phyloP scores from a whole-genome alignment of 164 flowering plant genomes.

The Annona squamosa region DNA sequence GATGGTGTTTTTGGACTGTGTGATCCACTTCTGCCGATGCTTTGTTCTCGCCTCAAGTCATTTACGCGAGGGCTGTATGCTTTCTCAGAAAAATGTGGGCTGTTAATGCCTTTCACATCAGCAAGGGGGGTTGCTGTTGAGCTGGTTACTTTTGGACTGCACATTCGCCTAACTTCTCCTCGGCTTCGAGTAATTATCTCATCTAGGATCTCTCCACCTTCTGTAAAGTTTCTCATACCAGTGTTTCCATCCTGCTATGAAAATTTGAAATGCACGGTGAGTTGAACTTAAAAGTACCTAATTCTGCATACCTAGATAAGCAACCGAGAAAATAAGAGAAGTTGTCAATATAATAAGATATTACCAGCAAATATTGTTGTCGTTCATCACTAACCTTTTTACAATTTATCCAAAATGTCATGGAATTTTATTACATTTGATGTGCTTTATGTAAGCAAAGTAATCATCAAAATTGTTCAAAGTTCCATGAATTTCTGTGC shows the following conservation, averaged over 20 bases:
- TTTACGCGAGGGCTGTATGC: constrained; percentile 60
- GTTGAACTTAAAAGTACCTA: neutral
- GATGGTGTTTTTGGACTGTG: constrained; percentile 49
- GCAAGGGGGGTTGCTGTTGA: constrained; percentile 62
- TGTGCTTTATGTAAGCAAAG: neutral
- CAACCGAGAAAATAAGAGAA: no score
- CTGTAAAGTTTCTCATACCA: constrained; percentile 39
- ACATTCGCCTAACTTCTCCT: constrained; percentile 62
- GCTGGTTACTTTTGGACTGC: constrained; percentile 83
- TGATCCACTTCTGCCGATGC: constrained; percentile 32
- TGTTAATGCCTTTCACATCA: constrained; percentile 41
- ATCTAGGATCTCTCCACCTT: constrained; percentile 73
- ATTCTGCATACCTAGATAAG: neutral
- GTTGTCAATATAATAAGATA: no score
- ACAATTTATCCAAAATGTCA: no score
- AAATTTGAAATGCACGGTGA: neutral
- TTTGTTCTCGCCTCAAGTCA: constrained; percentile 45
- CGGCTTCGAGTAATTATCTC: constrained; percentile 85
- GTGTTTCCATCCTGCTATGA: constrained; percentile 46
- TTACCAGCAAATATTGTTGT: no score
- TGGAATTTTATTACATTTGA: neutral
- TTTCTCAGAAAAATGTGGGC: constrained; percentile 46
- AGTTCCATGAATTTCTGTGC: neutral
- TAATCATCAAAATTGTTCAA: neutral
- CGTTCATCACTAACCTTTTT: no score